phyloP scores from a whole-genome alignment of 2,329 filamentous ascomycete species.

The Paraphaeosphaeria sporulosa region DNA sequence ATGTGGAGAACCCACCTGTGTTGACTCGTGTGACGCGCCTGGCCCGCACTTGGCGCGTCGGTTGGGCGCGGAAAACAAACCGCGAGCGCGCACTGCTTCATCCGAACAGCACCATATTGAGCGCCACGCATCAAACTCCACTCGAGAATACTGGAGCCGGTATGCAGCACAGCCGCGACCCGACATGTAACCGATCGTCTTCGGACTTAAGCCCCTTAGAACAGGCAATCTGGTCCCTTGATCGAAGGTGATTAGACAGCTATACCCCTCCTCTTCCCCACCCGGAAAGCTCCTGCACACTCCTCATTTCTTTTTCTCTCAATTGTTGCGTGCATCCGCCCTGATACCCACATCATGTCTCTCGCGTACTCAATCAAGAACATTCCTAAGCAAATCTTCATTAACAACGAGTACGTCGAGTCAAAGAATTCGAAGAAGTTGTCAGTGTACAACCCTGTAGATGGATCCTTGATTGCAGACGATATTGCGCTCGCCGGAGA shows the following conservation, averaged over 20 bases:
- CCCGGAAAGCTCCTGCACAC: neutral
- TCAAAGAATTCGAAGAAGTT: constrained; percentile 55
- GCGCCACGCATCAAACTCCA: constrained; percentile 1
- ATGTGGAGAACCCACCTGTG: constrained; percentile 11
- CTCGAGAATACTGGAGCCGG: neutral
- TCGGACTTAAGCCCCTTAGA: constrained; percentile 21
- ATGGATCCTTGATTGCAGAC: constrained; percentile 59
- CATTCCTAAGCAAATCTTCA: constrained; percentile 50
- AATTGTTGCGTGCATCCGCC: constrained; percentile 2
- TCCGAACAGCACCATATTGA: constrained; percentile 10
- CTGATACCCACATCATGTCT: constrained; percentile 28
- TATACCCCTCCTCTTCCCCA: constrained; percentile 29
- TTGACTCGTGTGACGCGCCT: constrained; percentile 23
- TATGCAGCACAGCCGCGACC: constrained; percentile 9
- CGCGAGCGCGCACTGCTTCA: constrained; percentile 26
- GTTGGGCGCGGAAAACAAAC: constrained; percentile 35
- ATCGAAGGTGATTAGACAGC: constrained; percentile 5
- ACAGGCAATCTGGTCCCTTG: constrained; percentile 11
- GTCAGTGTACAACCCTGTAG: constrained; percentile 58
- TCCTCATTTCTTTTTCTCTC: constrained; percentile 5
- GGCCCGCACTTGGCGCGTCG: constrained; percentile 11
- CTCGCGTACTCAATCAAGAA: constrained; percentile 46
- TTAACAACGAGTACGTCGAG: constrained; percentile 49
- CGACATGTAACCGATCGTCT: constrained; percentile 10
- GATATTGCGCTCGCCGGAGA: constrained; percentile 57